Evolutionary conservation across 495 filamentous ascomycete species (phyloP), one percentile per base, ranked within the genome.

Genomic region (Aspergillus steynii): DNA sequence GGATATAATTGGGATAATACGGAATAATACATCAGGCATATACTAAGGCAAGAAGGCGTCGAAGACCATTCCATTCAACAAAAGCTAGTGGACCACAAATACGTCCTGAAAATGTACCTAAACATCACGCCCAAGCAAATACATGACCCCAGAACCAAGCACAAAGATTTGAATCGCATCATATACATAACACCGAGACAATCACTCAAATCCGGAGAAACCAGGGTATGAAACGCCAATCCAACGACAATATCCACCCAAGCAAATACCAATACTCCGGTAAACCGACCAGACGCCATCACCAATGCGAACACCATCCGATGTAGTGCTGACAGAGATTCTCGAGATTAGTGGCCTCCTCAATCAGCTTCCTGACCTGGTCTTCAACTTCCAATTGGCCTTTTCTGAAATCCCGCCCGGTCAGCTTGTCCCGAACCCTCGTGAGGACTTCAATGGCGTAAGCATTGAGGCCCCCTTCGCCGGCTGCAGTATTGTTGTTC

Each of bases 251-350:
- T 20, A 20, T 20, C 8, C 37, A 42, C 14, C 37, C 37, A 42
- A 10, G 20, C 20, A 20, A 12, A 15, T 14, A 42, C 34, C 34
- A 4, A 37, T 37, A 37, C 9, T 34, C 31, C 31, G 9, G 31
- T 34, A 34, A 34, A 34, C 31, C 31, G 9, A 53, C 26, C 56
- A 56, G 50, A 59, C 6, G 56, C 20, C 20, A 61, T 74, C 59
- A 96, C 90, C 91, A 94, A 82, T 93, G 95, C 75, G 89, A 92
- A 74, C 92, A 96, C 92, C 92, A 96, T 55, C 94, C 95, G 60
- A 98, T 97, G 74, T 97, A 99, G 77, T 98, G 95, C 78, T 97
- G 95, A 71, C 96, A 98, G 59, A 99, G 81, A 76, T 98, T 98
- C 81, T 98, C 96, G 50, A 97, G 80, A 66, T 91, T 97, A 5